A percentile compares a stretch with the other conserved stretches of the same genome.
Conservation (phyloP, 441 rosid genomes). For the Pelargonium exstipulatum region DNA sequence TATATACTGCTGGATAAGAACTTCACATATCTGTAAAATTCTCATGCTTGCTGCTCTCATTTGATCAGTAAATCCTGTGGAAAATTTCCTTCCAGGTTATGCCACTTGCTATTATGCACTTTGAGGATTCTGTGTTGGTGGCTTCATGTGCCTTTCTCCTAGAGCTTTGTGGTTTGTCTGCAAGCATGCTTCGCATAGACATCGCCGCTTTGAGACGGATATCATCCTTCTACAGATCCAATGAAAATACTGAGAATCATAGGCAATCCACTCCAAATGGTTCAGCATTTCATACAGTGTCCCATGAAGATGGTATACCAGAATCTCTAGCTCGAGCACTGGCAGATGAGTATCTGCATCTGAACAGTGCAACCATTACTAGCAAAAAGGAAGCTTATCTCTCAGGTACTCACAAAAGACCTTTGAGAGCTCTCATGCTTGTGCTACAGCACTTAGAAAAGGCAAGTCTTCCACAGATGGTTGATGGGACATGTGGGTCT, state of each 20-base stretch:
- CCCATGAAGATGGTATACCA: conserved; percentile 57
- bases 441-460: conserved; percentile 91
- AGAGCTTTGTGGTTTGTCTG: conserved; percentile 93
- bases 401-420: conserved; percentile 33
- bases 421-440: conserved; percentile 64
- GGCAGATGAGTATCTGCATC: conserved; percentile 74
- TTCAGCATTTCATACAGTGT: conserved; percentile 49
- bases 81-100: conserved; percentile 49
- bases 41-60: background rate
- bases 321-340: conserved; percentile 85
- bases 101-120: conserved; percentile 91
- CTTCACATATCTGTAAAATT: too few species aligned
- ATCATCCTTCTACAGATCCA: conserved; percentile 63
- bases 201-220: conserved; percentile 81
- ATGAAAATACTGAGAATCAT: conserved; percentile 39
- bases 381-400: conserved; percentile 40
- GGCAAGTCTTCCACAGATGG: conserved; percentile 73
- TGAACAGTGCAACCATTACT: conserved; percentile 37
- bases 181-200: conserved; percentile 80
- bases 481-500: conserved; percentile 79
- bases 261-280: conserved; percentile 52
- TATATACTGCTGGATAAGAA: background rate
- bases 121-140: conserved; percentile 77
- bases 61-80: conserved; percentile 11
- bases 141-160: conserved; percentile 83